Base-by-base conservation (phyloP, 2,329 filamentous ascomycete species). In the Clonostachys solani region DNA sequence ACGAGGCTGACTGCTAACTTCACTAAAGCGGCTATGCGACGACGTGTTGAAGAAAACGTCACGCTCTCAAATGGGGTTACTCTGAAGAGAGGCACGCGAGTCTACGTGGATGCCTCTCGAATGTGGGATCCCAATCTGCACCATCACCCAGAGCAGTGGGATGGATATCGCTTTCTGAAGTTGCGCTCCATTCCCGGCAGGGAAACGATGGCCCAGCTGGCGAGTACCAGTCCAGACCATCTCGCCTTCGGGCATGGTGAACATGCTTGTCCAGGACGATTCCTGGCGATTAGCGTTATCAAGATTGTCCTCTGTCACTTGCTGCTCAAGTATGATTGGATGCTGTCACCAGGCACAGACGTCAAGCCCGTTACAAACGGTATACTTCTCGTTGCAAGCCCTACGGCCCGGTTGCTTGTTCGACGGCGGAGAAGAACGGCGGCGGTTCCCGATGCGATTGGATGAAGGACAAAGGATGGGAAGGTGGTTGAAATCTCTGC, bases 261-360 rank as follows among this genome's bases (percentile, higher is more conserved):
- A 5, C 65, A 72, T 42, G 63, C 69, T 0, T 73, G 70, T 34
- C 71, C 70, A 0, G 70, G 70, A 0, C 54, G 69, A 2, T 72
- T 71, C 55, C 70, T 72, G 51, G 69, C 67, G 0, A 60, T 57
- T 3, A 66, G 67, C 42, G 62, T 70, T 52, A 60, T 71, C 29
- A 72, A 73, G 59, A 50, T 66, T 13, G 48, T 54, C 13, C 44
- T 67, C 36, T 49, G 52, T 12, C 54, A 60, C 33, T 19, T 67
- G 6, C 19, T 67, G 33, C 45, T 63, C 42, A 60, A 58, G 47
- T 63, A 64, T 42, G 63, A 66, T 44, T 52, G 50, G 46, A 49
- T 49, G 43, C 43, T 50, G n/a, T 15, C 36, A 38, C 36, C 36
- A n/a, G 36, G 36, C 15, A 38, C 36, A 2, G 36, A 38, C 12